phyloP scores from a whole-genome alignment of 805 yeast genomes.

The Metschnikowia drakensbergensis region DNA sequence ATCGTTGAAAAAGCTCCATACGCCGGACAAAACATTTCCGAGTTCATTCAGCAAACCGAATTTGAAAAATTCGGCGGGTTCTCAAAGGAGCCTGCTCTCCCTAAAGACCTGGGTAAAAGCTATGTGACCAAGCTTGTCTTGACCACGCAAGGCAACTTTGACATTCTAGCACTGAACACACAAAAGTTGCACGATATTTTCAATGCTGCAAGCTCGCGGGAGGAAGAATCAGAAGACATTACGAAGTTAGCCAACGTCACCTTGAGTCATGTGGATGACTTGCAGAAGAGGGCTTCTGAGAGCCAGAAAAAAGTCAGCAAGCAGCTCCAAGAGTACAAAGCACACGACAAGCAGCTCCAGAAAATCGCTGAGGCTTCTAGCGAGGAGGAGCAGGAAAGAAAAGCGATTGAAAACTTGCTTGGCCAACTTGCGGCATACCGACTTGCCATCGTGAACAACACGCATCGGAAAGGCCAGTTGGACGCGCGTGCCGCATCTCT shows the following conservation, averaged over 20 bases:
- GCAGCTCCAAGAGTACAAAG: background rate
- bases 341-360: constrained; percentile 5
- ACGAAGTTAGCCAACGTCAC: constrained; percentile 16
- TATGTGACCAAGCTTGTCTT: constrained; percentile 23
- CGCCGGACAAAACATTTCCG: constrained; percentile 7
- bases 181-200: constrained; percentile 12
- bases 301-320: constrained; percentile 1
- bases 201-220: constrained; percentile 9
- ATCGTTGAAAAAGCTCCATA: background rate
- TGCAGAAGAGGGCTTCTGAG: constrained; percentile 4
- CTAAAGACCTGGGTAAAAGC: constrained; percentile 11
- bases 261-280: constrained; percentile 15
- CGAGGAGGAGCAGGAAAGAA: background rate
- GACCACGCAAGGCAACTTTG: constrained; percentile 25
- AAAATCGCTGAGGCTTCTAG: constrained; percentile 8
- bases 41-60: background rate
- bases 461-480: constrained; percentile 24
- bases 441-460: constrained; percentile 11
- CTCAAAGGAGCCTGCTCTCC: background rate
- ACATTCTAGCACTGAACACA: constrained; percentile 22
- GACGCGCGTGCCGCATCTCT: constrained; percentile 28
- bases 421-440: constrained; percentile 23
- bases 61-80: constrained; percentile 20
- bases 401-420: constrained; percentile 21
- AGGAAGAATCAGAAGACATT: constrained; percentile 11